Conservation (phyloP, 257 asterid species). For the Solanum boliviense region DNA sequence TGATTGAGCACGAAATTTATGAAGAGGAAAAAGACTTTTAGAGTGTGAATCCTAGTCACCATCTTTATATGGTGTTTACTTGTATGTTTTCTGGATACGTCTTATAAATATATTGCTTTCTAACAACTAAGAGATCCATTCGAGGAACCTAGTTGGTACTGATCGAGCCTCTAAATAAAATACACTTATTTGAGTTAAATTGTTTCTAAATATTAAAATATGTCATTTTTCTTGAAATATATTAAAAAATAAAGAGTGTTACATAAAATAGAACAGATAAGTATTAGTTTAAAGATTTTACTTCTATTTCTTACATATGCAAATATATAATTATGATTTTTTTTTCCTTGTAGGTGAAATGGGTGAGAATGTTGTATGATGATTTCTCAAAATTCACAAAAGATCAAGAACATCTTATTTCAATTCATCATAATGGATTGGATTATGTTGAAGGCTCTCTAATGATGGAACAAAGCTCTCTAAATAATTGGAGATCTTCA, state of each 20-base stretch:
- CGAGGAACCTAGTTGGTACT: too few relatives aligned
- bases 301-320: neutral
- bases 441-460: conserved; percentile 40
- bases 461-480: conserved; percentile 11
- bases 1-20: neutral
- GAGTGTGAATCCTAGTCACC: neutral
- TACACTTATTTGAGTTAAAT: neutral
- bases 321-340: neutral
- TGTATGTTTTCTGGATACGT: neutral
- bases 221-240: too few relatives aligned
- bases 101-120: neutral
- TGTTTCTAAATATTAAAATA: too few relatives aligned
- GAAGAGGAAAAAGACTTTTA: neutral
- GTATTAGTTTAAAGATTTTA: too few relatives aligned
- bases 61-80: neutral
- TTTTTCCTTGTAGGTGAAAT: conserved; percentile 23
- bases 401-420: conserved; percentile 38
- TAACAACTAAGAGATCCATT: neutral
- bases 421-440: conserved; percentile 7
- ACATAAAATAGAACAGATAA: neutral
- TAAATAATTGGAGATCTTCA: conserved; percentile 27
- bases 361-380: conserved; percentile 36
- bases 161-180: too few relatives aligned
- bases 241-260: neutral
- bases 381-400: conserved; percentile 32